Evolutionary conservation across 1,284 basidiomycete genomes (phyloP).

Genomic region (Sporisorium scitamineum): DNA sequence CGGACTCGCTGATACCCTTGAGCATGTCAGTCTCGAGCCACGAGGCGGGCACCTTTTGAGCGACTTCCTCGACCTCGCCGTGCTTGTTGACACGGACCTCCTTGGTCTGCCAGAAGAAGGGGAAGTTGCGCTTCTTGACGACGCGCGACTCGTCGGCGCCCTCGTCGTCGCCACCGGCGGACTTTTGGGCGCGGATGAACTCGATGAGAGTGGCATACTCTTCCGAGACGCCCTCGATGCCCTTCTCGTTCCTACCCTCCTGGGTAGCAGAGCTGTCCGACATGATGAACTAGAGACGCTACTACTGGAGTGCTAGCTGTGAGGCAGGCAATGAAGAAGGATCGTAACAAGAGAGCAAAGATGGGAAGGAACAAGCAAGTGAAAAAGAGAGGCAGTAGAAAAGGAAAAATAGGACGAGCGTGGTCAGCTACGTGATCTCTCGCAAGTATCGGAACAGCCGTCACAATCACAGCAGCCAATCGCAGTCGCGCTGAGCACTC

Average conservation of each 20-base stretch:
- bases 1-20: conserved; percentile 71
- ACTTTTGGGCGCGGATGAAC: conserved; percentile 66
- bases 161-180: conserved; percentile 50
- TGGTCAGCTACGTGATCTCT: not conserved
- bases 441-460: not conserved
- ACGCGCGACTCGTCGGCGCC: conserved; percentile 58
- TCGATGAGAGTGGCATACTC: conserved; percentile 66
- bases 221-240: conserved; percentile 49
- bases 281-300: conserved; percentile 26
- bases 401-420: not conserved
- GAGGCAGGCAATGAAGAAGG: not conserved
- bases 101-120: conserved; percentile 65
- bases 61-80: conserved; percentile 66
- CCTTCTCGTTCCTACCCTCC: conserved; percentile 53
- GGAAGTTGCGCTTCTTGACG: conserved; percentile 65
- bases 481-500: not conserved
- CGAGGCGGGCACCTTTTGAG: conserved; percentile 66
- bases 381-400: not conserved
- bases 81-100: conserved; percentile 69
- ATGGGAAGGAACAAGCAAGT: not conserved
- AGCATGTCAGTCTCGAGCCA: conserved; percentile 72
- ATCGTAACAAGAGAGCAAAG: not conserved
- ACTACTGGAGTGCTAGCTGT: not conserved
- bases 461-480: not conserved
- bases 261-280: conserved; percentile 57